These are phyloP conservation scores for Nicotiana tomentosiformis DNA, from an alignment of 257 asterid species.

Conservation along the genomic window DNA sequence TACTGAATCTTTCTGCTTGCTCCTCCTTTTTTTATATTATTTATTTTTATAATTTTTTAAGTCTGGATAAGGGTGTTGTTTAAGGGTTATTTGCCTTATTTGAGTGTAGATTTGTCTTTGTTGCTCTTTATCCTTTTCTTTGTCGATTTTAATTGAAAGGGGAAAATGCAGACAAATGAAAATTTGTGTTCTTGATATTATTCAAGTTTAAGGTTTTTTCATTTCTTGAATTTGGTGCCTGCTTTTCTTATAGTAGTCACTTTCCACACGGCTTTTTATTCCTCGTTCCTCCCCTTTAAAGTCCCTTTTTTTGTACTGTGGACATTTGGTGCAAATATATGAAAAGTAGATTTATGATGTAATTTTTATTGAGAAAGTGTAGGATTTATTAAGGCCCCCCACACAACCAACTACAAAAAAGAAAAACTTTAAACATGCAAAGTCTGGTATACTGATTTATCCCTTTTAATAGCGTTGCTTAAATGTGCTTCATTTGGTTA, in stretches of 20 bases:
- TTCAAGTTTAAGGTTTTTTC: constrained; percentile 2
- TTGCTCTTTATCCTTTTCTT: not conserved
- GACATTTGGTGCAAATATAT: not conserved
- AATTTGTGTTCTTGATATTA: not conserved
- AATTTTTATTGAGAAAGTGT: not conserved
- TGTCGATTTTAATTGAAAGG: not conserved
- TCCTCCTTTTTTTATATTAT: not conserved
- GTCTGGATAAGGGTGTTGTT: not conserved
- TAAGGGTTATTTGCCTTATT: not conserved
- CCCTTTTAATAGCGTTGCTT: constrained; percentile 4
- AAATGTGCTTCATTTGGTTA: not conserved
- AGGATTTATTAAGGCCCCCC: not conserved
- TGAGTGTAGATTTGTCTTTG: not conserved
- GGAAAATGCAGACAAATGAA: not conserved
- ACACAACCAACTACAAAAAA: not conserved
- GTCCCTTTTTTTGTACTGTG: not conserved
- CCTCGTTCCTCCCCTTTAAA: constrained; percentile 5
- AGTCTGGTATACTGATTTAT: not conserved
- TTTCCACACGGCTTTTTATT: not conserved
- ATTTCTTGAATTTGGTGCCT: constrained; percentile 12
- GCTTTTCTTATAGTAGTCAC: constrained; percentile 8
- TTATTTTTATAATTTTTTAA: not conserved
- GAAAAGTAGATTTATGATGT: constrained; percentile 5
- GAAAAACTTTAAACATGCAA: not conserved
- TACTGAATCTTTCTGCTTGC: not conserved